Base-by-base conservation (phyloP, 495 filamentous ascomycete species). In the Hyaloscypha variabilis region DNA sequence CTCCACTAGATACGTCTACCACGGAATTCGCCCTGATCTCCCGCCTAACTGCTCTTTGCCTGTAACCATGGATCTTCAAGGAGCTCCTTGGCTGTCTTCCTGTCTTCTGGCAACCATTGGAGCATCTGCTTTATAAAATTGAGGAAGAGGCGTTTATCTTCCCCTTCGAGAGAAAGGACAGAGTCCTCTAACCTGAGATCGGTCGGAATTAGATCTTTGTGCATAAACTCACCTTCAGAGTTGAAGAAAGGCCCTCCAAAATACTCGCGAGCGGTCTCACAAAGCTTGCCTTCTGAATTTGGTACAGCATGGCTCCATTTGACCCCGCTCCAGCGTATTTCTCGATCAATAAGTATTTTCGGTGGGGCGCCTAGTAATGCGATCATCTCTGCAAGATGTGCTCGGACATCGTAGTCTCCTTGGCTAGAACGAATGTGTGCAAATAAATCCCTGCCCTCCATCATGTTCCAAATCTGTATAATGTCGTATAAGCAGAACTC, bases 81-180 rank as follows among this genome's bases (percentile, higher is more conserved):
- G 13, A 85, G 67, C 54, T 81, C 75, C 61, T 73, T 76, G 2
- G 81, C 82, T 3, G 78, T 79, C 59, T 72, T 75, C 8, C 83
- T 74, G 34, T 81, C 69, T 63, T 77, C 74, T 30, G 82, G 82
- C 21, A 71, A 67, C 83, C 82, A 85, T 61, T 80, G 79, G 58
- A 87, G 71, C 81, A 85, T 85, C 29, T 36, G 58, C 30, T 69
- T 63, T 61, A 84, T 76, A 59, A 84, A 77, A 8, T 31, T 24
- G 17, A 85, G 30, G 65, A 85, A 84, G 52, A 71, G 68, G 17
- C 72, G 71, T 53, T 79, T 78, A 28, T 79, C 73, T 65, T 74
- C 64, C 50, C 76, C 78, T 21, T 74, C 64, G 1, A 82, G 69
- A 53, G 63, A 75, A 39, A 31, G n/a, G 10, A 69, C 24, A 10